Conservation (phyloP, 306 rosid species). For the Cicer arietinum region DNA sequence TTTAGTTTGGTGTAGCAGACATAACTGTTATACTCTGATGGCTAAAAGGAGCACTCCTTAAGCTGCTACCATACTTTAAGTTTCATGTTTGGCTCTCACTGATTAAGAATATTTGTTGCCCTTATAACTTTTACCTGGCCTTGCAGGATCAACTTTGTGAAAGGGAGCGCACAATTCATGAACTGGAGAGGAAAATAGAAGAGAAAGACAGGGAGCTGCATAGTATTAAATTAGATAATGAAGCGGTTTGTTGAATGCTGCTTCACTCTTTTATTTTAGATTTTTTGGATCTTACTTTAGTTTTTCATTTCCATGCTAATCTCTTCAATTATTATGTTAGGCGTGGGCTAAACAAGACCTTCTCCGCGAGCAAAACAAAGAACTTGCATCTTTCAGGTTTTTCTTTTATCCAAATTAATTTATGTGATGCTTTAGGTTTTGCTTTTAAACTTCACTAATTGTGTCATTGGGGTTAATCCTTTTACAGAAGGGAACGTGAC, state of each 20-base stretch:
- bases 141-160: constrained; percentile 85
- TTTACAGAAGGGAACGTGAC: constrained; percentile 91
- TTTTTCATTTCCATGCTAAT: constrained; percentile 23
- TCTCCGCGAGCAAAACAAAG: constrained; percentile 86
- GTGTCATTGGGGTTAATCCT: constrained; percentile 22
- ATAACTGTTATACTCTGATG: constrained; percentile 13
- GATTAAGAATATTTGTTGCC: constrained; percentile 16
- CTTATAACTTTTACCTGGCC: constrained; percentile 48
- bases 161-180: constrained; percentile 74
- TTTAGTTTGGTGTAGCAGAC: constrained; percentile 15
- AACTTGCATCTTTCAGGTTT: constrained; percentile 85
- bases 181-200: constrained; percentile 84
- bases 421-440: constrained; percentile 18
- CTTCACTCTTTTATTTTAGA: not conserved
- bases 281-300: not conserved
- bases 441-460: constrained; percentile 23
- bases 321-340: constrained; percentile 48
- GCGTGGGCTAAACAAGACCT: constrained; percentile 98
- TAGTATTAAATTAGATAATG: constrained; percentile 80
- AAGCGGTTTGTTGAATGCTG: constrained; percentile 74
- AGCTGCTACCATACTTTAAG: constrained; percentile 13
- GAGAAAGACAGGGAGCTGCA: constrained; percentile 91
- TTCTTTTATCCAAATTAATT: constrained; percentile 39
- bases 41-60: not conserved
- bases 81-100: constrained; percentile 10